phyloP scores from a whole-genome alignment of 352 stramenopile species.

The Nothophytophthora sp. region DNA sequence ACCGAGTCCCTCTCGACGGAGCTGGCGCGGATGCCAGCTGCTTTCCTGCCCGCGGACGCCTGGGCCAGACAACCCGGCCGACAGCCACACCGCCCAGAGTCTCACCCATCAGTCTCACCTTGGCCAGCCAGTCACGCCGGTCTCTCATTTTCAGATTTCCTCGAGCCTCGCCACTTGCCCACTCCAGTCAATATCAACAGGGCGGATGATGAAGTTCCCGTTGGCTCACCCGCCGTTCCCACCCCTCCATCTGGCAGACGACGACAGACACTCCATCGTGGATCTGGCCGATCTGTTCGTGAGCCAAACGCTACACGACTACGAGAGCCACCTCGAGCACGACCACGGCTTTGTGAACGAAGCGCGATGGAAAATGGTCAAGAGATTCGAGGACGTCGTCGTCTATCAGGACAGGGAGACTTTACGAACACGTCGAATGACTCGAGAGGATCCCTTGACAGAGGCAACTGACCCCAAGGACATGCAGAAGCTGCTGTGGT shows the following conservation, averaged over 20 bases:
- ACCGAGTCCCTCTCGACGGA: too few species aligned
- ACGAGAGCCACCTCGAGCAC: conserved; percentile 24
- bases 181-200: too few species aligned
- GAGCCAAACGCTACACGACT: conserved; percentile 30
- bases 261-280: conserved; percentile 20
- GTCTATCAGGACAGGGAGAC: conserved; percentile 34
- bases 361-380: conserved; percentile 38
- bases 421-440: conserved; percentile 3
- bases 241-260: conserved; percentile 20
- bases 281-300: conserved; percentile 36
- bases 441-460: conserved; percentile 3
- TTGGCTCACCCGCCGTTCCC: conserved; percentile 30
- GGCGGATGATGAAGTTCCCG: conserved; percentile 43
- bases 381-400: conserved; percentile 31
- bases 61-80: too few species aligned
- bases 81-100: too few species aligned
- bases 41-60: too few species aligned
- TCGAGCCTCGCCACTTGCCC: too few species aligned
- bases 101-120: too few species aligned
- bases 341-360: conserved; percentile 28
- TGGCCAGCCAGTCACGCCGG: too few species aligned
- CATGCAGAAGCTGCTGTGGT: conserved; percentile 40
- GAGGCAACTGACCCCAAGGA: conserved; percentile 15
- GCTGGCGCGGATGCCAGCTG: too few species aligned
- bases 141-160: too few species aligned